Base-by-base conservation (phyloP, 495 filamentous ascomycete genomes). In the Podospora conica region DNA sequence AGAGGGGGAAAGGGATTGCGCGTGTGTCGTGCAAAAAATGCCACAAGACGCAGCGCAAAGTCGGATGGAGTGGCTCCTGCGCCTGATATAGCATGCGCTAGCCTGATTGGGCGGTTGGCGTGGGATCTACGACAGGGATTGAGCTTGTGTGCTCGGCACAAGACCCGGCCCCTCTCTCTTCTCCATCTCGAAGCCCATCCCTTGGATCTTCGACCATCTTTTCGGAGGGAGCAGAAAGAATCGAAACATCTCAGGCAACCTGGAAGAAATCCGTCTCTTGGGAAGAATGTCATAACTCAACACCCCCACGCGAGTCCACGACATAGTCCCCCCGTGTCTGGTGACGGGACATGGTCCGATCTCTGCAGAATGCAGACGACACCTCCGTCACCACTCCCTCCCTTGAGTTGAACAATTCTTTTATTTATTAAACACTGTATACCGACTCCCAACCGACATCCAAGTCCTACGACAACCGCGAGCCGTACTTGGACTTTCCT, bases 401-500 rank as follows among this genome's bases (percentile, higher is more conserved):
- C 29, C 29, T 31, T 31, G 29, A 0, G 1, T 31, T 12, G 3
- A 11, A 31, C 9, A 11, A n/a, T n/a, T n/a, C 9, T 31, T 31
- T 12, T 0, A 31, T 31, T 31, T 31, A 11, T 31, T 31, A n/a
- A n/a, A n/a, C n/a, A n/a, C n/a, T n/a, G n/a, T n/a, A n/a, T n/a
- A 11, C 10, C 40, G 15, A 8, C 40, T 48, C 12, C n/a, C 40
- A n/a, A n/a, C 40, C 3, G 18, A 48, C 8, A 48, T n/a, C 18
- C 33, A 18, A 2, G 29, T 31, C 29, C 33, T 18, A 48, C 15
- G 40, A 48, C 40, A 48, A 74, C 0, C 69, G 67, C 21, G 80
- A 83, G 15, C 85, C 87, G 67, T 81, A 90, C 66, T 79, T 77
- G 66, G 82, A 86, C 15, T 79, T 78, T 15, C 87, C 86, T 27